Base-by-base conservation (phyloP, 2,329 filamentous ascomycete species). In the Coniochaeta sp. region DNA sequence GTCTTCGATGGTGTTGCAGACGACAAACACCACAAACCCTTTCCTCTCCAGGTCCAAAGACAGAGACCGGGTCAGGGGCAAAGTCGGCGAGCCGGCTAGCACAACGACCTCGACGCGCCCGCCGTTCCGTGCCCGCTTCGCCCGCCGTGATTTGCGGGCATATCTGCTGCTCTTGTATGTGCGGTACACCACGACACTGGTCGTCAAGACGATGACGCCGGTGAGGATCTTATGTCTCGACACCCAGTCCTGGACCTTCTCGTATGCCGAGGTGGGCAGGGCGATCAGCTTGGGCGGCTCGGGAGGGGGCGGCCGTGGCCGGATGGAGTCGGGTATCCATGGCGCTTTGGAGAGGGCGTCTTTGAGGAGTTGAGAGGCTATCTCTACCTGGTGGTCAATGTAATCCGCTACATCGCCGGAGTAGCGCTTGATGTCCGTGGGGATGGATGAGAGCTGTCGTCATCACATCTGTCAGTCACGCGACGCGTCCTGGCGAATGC, bases 1-100 rank as follows among this genome's bases (percentile, higher is more conserved):
- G 59, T 97, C 92, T 61, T 96, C 89, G 53, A 84, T 72, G n/a
- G 83, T 89, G 57, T 83, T 86, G 61, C 91, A 92, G 1, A 95
- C 88, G 54, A 99, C 77, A 67, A 91, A 99, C 52, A 97, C 89
- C 55, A 97, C 88, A 67, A 95, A 97, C 4, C 94, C 94, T 57
- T 91, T 83, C 54, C 91, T 79, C 71, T 97, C 94, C 58, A 99
- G 75, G 64, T 99, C 94, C 47, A 91, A 71, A 2, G 90, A 84
- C 51, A 97, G 75, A 10, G 89, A 90, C 62, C 85, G 86, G 6
- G 90, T 92, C 63, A 96, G 77, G 14, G 91, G 87, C 61, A 95
- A 84, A 48, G 86, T 82, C 2, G 90, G 87, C 18, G 89, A 91
- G n/a, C 92, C 92, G 20, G 91, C 91, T 56, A 97, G 80, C 26